phyloP scores from a whole-genome alignment of 73 alveolate genomes.

The Blepharisma japonicum region DNA sequence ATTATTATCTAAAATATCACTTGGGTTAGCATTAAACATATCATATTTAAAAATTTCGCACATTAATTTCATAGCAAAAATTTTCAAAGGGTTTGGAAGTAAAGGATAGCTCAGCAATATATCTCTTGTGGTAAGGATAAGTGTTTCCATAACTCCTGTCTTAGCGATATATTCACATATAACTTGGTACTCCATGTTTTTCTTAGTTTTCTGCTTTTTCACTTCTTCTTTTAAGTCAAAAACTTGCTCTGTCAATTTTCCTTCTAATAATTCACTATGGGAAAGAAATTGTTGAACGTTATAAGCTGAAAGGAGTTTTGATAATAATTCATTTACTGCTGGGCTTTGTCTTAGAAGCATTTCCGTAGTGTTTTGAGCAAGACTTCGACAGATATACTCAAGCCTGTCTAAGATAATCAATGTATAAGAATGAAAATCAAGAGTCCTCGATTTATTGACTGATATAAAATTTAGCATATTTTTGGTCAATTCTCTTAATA shows the following conservation, averaged over 20 bases:
- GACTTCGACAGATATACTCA: neutral
- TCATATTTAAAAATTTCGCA: neutral
- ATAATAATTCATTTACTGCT: neutral
- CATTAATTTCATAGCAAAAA: neutral
- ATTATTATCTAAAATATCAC: neutral
- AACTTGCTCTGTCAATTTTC: neutral
- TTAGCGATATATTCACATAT: neutral
- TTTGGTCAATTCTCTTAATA: neutral
- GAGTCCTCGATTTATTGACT: constrained; percentile 3
- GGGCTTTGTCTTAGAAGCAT: neutral
- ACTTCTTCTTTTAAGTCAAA: neutral
- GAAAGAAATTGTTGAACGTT: neutral
- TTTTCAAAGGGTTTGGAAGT: constrained; percentile 24
- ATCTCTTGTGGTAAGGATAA: constrained; percentile 2
- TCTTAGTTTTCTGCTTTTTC: neutral
- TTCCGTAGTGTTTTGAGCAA: neutral
- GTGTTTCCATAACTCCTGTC: neutral
- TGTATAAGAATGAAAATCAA: neutral
- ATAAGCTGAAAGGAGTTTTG: neutral
- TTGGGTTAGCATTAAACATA: neutral
- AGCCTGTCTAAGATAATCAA: neutral
- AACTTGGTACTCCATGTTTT: neutral
- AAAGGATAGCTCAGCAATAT: constrained; percentile 10
- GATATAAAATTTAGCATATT: neutral
- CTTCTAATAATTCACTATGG: neutral